phyloP scores from a whole-genome alignment of 768 basidiomycete species.

The Kwoniella pini region DNA sequence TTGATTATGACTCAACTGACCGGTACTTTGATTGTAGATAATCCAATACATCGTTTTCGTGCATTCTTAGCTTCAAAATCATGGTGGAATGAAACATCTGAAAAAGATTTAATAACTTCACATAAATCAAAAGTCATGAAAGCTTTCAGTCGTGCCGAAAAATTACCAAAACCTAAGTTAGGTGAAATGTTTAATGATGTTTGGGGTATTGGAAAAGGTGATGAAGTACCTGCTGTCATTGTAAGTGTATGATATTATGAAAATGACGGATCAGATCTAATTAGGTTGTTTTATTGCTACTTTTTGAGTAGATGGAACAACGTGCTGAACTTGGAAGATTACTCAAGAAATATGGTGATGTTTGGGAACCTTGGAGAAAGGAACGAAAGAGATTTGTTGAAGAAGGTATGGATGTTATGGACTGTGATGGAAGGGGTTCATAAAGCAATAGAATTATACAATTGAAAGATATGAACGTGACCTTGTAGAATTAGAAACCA shows the following conservation, averaged over 20 bases:
- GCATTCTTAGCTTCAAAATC: conserved; percentile 75
- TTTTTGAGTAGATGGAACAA: conserved; percentile 83
- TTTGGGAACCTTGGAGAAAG: conserved; percentile 80
- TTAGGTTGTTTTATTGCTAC: background rate
- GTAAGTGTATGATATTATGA: conserved; percentile 23
- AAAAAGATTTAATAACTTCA: conserved; percentile 68
- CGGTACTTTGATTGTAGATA: conserved; percentile 80
- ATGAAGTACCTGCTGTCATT: conserved; percentile 56
- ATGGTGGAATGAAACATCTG: conserved; percentile 80
- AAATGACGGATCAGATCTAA: background rate
- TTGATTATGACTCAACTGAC: conserved; percentile 65
- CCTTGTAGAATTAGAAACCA: background rate
- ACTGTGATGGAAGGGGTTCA: conserved; percentile 30
- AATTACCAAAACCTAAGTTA: conserved; percentile 67
- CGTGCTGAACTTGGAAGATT: conserved; percentile 71
- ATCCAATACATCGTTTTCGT: conserved; percentile 82
- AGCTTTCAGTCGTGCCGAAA: conserved; percentile 76
- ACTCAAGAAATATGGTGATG: conserved; percentile 79
- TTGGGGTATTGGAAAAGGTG: conserved; percentile 65
- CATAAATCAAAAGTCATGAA: conserved; percentile 73
- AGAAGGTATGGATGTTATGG: conserved; percentile 45
- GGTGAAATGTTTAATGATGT: conserved; percentile 82
- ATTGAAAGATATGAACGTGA: too few relatives aligned
- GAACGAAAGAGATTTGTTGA: conserved; percentile 60
- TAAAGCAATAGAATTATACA: conserved; percentile 1